These are phyloP conservation scores for Xerocomellus amylosporus DNA, from an alignment of 768 basidiomycete genomes.

Conservation along the genomic window DNA sequence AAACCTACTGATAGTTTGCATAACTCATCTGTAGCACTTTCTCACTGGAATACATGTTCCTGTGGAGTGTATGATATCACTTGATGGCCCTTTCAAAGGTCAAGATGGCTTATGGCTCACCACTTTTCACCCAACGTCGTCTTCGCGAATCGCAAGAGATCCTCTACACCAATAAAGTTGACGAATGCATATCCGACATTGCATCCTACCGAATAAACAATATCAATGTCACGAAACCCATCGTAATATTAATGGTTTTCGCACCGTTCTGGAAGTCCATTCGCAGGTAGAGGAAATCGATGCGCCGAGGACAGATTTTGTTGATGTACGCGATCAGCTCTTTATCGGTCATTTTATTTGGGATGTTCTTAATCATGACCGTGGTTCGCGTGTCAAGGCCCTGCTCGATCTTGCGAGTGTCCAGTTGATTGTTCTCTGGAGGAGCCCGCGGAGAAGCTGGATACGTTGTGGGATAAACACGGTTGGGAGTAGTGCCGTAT, in stretches of 20 bases:
- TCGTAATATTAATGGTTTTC: slow-evolving; percentile 14
- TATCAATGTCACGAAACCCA: neutral
- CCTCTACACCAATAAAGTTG: slow-evolving; percentile 79
- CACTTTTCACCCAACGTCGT: slow-evolving; percentile 77
- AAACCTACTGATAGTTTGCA: slow-evolving; percentile 85
- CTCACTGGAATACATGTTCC: slow-evolving; percentile 92
- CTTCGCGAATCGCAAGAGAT: slow-evolving; percentile 73
- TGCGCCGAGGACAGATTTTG: slow-evolving; percentile 68
- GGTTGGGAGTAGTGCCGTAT: slow-evolving; percentile 19
- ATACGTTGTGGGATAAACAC: slow-evolving; percentile 22
- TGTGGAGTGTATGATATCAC: slow-evolving; percentile 27
- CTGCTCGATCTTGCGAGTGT: slow-evolving; percentile 68
- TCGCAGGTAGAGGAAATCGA: slow-evolving; percentile 85
- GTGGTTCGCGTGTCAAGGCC: slow-evolving; percentile 81
- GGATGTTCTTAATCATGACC: slow-evolving; percentile 90
- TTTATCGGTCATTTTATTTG: slow-evolving; percentile 84
- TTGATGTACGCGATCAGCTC: slow-evolving; percentile 67
- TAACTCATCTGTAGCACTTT: slow-evolving; percentile 91
- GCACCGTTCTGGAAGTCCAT: slow-evolving; percentile 83
- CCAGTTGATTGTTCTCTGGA: slow-evolving; percentile 55
- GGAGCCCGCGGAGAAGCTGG: slow-evolving; percentile 27
- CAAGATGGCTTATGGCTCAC: slow-evolving; percentile 37
- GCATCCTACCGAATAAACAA: slow-evolving; percentile 47
- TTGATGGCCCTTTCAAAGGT: slow-evolving; percentile 2
- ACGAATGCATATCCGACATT: slow-evolving; percentile 87